These are phyloP conservation scores for Fusarium sulawesiense DNA, from an alignment of 2,329 filamentous ascomycete species.

Conservation along the genomic window DNA sequence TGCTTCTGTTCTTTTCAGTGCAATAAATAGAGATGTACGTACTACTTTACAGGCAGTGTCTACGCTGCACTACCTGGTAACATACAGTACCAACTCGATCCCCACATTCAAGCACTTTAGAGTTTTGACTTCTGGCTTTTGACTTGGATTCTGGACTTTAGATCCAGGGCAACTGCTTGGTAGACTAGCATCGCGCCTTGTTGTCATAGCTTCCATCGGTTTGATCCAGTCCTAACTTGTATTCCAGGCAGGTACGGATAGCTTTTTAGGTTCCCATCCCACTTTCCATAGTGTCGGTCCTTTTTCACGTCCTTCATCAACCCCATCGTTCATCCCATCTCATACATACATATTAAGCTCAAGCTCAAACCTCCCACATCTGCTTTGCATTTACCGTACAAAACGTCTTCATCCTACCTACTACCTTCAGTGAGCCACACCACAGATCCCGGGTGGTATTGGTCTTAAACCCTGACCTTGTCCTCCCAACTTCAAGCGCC, in stretches of 20 bases:
- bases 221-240: slow-evolving; percentile 8
- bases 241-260: background rate
- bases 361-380: background rate
- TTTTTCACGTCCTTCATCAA: slow-evolving; percentile 33
- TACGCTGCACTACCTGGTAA: background rate
- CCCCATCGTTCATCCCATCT: slow-evolving; percentile 12
- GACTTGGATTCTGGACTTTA: slow-evolving; percentile 14
- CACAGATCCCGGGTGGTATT: slow-evolving; percentile 2
- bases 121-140: background rate
- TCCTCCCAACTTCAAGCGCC: slow-evolving; percentile 24
- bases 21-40: background rate
- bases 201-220: slow-evolving; percentile 27
- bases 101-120: background rate
- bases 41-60: background rate
- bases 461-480: slow-evolving; percentile 15
- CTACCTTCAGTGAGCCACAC: slow-evolving; percentile 8
- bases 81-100: background rate
- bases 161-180: slow-evolving; percentile 23
- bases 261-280: slow-evolving; percentile 24
- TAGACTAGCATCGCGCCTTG: slow-evolving; percentile 33
- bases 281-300: slow-evolving; percentile 32
- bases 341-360: slow-evolving; percentile 1
- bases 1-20: slow-evolving; percentile 1
- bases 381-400: background rate
- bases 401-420: background rate